Evolutionary conservation across 1,284 basidiomycete species (phyloP), one percentile per base, ranked within the genome.

Genomic region (Leccinum griseonigrum): DNA sequence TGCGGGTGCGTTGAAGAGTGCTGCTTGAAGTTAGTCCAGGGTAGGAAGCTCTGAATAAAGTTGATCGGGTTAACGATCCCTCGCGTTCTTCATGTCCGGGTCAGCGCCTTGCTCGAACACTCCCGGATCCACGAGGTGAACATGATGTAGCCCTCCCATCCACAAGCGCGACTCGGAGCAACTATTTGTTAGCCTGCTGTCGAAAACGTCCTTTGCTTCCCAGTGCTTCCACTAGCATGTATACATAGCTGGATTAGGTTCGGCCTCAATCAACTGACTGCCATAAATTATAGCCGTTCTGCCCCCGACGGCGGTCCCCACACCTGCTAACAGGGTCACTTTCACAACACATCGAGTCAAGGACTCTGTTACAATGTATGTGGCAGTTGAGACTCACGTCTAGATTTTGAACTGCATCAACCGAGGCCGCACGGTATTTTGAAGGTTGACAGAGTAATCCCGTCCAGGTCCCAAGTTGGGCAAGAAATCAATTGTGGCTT

Each of bases 31-130:
- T 38, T 6, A 29, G 56, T 43, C 31, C 57, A 26, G 28, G 18
- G 31, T 34, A 22, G 4, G 48, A 26, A 28, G 58, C 56, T n/a
- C 22, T n/a, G 54, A 60, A 62, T 67, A 55, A 46, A 51, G 48
- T 53, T 26, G 46, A 56, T 26, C 43, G 4, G 52, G 54, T 52
- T 60, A 54, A 28, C 34, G 56, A 64, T n/a, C 9, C 60, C 55
- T 48, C 46, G 22, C 22, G 46, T 22, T 48, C 46, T 48, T 48
- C 46, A 48, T 48, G 22, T 48, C 46, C 46, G 46, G 18, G 18
- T 11, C 46, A 48, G 46, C 22, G 46, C 46, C 46, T 48, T 48
- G 22, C 46, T 22, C 46, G 22, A 48, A 48, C 22, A 22, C 46
- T 48, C 22, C 46, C 46, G 13, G 18, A 48, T 48, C 46, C 46